A percentile compares a stretch with the other conserved stretches of the same genome.
phyloP scores from a whole-genome alignment of 345 rosid species.

The Populus alba region DNA sequence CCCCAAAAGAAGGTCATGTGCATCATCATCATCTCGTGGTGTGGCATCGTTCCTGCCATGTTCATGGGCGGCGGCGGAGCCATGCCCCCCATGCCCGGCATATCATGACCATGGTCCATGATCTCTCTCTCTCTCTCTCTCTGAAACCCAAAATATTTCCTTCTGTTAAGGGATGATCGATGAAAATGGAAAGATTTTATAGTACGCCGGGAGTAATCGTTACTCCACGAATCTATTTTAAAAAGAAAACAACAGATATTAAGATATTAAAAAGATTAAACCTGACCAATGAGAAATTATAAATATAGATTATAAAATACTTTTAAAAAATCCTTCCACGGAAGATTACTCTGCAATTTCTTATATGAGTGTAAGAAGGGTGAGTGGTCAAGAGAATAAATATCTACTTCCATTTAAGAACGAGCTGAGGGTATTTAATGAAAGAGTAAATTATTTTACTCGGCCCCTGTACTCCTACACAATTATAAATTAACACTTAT shows the following conservation, averaged over 20 bases:
- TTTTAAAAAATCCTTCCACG: too few species aligned
- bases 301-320: too few species aligned
- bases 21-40: slow-evolving; percentile 22
- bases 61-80: background rate
- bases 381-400: background rate
- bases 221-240: too few species aligned
- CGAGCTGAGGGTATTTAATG: background rate
- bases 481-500: background rate
- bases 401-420: too few species aligned
- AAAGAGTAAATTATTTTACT: background rate
- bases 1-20: slow-evolving; percentile 55
- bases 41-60: background rate
- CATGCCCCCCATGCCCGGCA: slow-evolving; percentile 1
- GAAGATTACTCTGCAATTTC: too few species aligned
- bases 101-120: background rate
- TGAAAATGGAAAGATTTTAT: background rate
- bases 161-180: background rate
- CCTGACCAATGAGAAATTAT: too few species aligned
- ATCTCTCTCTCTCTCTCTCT: background rate
- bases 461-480: background rate
- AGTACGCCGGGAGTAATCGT: too few species aligned
- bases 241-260: too few species aligned
- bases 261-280: too few species aligned
- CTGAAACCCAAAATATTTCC: background rate
- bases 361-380: too few species aligned